Percentiles rank a stretch among this genome's conserved stretches.
Conservation (phyloP, 331 rosid species). For the Saraca asoca region DNA sequence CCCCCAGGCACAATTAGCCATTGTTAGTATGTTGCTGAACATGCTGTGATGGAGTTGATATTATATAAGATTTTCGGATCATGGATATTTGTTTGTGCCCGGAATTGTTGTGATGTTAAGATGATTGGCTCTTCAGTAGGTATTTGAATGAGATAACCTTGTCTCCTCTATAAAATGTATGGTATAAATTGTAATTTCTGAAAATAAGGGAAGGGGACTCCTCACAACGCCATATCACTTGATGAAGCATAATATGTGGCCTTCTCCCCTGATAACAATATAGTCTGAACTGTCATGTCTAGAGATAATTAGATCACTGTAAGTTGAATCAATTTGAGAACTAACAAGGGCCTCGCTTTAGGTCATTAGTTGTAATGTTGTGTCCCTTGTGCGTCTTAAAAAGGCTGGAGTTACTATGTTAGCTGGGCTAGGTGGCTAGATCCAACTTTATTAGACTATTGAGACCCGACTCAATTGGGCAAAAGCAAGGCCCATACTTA, state of each 20-base stretch:
- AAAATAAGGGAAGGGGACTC: neutral
- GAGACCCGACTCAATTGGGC: too few relatives aligned
- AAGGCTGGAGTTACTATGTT: too few relatives aligned
- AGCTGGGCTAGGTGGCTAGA: too few relatives aligned
- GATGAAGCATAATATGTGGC: neutral
- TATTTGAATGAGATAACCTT: neutral
- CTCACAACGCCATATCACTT: neutral
- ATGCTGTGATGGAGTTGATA: neutral
- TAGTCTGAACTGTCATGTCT: too few relatives aligned
- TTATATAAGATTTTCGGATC: conserved; percentile 21
- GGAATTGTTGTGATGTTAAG: conserved; percentile 28
- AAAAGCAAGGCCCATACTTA: too few relatives aligned
- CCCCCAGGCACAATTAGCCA: neutral
- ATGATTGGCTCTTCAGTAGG: neutral
- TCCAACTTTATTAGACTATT: too few relatives aligned
- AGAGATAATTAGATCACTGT: too few relatives aligned
- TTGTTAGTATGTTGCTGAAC: neutral
- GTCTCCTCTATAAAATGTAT: neutral
- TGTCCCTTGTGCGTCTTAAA: too few relatives aligned
- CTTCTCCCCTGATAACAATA: neutral
- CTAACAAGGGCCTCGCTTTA: too few relatives aligned
- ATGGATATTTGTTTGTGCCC: conserved; percentile 27
- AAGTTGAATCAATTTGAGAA: too few relatives aligned
- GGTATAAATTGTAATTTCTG: neutral
- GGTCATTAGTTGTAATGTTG: too few relatives aligned